phyloP scores from a whole-genome alignment of 2,329 filamentous ascomycete genomes.

The Myriangium duriaei region DNA sequence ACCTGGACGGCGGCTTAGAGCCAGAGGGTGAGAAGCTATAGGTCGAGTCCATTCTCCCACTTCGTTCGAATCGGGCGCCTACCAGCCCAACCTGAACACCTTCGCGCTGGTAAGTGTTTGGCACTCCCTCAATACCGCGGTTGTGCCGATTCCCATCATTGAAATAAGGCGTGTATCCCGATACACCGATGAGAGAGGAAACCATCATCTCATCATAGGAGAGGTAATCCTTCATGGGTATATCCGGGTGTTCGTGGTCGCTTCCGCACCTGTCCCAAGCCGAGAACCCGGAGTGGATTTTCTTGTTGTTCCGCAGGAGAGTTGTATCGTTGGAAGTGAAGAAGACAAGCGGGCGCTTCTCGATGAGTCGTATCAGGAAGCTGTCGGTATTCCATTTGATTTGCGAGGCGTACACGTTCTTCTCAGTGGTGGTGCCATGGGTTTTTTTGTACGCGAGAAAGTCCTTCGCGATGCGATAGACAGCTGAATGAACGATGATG shows the following conservation, averaged over 20 bases:
- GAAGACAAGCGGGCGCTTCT: constrained; percentile 20
- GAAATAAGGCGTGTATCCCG: constrained; percentile 19
- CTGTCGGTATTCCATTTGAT: constrained; percentile 14
- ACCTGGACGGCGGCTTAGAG: neutral
- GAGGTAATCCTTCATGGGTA: constrained; percentile 19
- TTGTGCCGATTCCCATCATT: constrained; percentile 20
- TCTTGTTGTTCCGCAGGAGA: constrained; percentile 17
- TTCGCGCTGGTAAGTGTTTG: constrained; percentile 15
- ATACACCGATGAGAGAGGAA: constrained; percentile 19
- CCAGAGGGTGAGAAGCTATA: constrained; percentile 13
- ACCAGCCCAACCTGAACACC: constrained; percentile 22
- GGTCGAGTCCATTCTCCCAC: constrained; percentile 20
- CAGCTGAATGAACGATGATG: constrained; percentile 21
- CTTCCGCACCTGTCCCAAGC: constrained; percentile 22
- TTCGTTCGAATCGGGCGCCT: constrained; percentile 21
- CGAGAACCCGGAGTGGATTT: neutral
- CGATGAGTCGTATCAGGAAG: constrained; percentile 18
- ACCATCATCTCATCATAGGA: constrained; percentile 26
- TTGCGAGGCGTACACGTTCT: constrained; percentile 16
- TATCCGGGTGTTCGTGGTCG: constrained; percentile 14
- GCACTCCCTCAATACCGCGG: constrained; percentile 6
- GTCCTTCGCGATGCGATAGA: constrained; percentile 14
- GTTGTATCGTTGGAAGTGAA: constrained; percentile 18
- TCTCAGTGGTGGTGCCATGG: constrained; percentile 18
- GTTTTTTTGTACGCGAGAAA: constrained; percentile 21